These are phyloP conservation scores for Mortierella alpina DNA, from an alignment of 192 early-diverging fungal species.

Conservation along the genomic window DNA sequence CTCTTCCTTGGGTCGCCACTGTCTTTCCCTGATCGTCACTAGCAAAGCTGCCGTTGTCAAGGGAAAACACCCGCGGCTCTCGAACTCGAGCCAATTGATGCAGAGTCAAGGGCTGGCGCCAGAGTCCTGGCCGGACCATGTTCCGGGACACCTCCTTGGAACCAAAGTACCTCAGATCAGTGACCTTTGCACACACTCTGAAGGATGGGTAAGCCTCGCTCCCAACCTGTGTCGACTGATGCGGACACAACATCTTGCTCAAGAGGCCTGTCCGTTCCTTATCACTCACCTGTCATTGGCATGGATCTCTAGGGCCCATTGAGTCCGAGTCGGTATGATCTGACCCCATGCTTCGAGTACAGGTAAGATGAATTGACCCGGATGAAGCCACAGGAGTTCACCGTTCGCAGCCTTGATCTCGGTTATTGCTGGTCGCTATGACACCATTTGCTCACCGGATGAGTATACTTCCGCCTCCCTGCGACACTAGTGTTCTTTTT, in stretches of 20 bases:
- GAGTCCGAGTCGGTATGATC: constrained; percentile 40
- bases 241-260: neutral
- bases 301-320: constrained; percentile 15
- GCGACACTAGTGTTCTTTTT: constrained; percentile 8
- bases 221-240: no score
- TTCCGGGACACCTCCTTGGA: no score
- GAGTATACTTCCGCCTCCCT: neutral
- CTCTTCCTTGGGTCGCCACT: no score
- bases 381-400: neutral
- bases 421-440: neutral
- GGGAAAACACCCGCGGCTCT: no score
- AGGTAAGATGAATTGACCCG: constrained; percentile 1
- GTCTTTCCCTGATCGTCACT: no score
- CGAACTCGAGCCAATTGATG: no score
- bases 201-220: constrained; percentile 22
- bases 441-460: neutral
- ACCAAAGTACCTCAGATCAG: no score
- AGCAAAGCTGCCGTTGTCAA: no score
- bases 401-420: neutral
- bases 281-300: neutral
- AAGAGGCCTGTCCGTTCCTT: neutral
- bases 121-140: no score
- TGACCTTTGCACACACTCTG: neutral
- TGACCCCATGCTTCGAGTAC: constrained; percentile 47
- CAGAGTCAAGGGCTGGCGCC: no score